phyloP scores from a whole-genome alignment of 352 stramenopile genomes.

The Phytopythium aichiense region DNA sequence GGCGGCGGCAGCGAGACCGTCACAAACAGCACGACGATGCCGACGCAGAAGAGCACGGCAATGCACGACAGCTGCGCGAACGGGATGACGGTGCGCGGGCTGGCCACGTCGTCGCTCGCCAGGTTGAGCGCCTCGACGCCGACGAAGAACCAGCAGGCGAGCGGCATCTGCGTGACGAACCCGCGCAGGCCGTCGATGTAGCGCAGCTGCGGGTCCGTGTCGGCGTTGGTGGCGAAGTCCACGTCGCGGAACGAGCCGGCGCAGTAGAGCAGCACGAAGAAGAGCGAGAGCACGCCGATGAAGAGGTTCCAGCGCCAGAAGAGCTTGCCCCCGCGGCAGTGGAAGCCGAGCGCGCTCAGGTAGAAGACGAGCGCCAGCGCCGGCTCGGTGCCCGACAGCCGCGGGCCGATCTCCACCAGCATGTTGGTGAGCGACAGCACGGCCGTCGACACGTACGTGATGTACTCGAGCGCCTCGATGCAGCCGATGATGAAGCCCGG shows the following conservation, averaged over 20 bases:
- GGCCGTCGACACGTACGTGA: slow-evolving; percentile 23
- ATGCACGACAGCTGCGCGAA: slow-evolving; percentile 24
- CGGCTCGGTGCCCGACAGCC: slow-evolving; percentile 12
- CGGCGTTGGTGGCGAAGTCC: slow-evolving; percentile 16
- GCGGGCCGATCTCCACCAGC: slow-evolving; percentile 13
- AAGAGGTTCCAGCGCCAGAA: slow-evolving; percentile 31
- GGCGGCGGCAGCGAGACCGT: slow-evolving; percentile 17
- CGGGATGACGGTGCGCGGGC: slow-evolving; percentile 16
- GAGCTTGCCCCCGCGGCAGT: slow-evolving; percentile 17
- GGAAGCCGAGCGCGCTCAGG: slow-evolving; percentile 13
- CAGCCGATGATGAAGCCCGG: slow-evolving; percentile 30
- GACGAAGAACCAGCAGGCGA: slow-evolving; percentile 29
- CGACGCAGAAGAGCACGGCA: slow-evolving; percentile 21
- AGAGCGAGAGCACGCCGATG: slow-evolving; percentile 23
- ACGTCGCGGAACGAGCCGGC: slow-evolving; percentile 20
- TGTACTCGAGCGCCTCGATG: slow-evolving; percentile 29
- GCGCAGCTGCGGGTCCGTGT: slow-evolving; percentile 13
- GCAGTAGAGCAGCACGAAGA: slow-evolving; percentile 28
- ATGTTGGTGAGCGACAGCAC: slow-evolving; percentile 21
- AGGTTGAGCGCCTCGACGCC: slow-evolving; percentile 10
- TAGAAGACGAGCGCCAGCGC: slow-evolving; percentile 24
- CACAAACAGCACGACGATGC: slow-evolving; percentile 21
- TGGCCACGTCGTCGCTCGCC: slow-evolving; percentile 9
- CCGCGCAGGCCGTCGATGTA: slow-evolving; percentile 12
- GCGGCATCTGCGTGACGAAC: slow-evolving; percentile 23